Base-by-base conservation (phyloP, 1,284 basidiomycete species). In the Apiotrichum sp. region DNA sequence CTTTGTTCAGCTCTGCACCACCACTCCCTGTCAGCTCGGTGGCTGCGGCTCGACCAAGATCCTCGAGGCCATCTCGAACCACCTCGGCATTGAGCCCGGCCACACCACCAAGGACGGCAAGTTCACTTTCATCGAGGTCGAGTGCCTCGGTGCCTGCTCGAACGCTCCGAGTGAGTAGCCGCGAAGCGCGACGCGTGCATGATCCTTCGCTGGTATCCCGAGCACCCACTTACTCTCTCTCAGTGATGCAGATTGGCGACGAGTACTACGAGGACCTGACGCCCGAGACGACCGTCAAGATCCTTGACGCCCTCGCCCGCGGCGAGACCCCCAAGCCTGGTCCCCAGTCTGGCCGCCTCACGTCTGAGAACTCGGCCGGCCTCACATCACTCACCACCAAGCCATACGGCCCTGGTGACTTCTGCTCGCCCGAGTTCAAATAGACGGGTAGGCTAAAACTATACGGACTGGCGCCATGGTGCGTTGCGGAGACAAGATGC, bases 191-290 rank as follows among this genome's bases (percentile, higher is more conserved):
- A 22, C 22, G 22, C 22, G 22, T 22, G 22, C 22, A 32, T 58
- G 54, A 46, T 56, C 56, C 14, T 7, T 8, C 48, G 75, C 73
- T 98, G 95, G 81, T 98, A 22, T 22, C 22, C 22, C 22, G 22
- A 22, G 22, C 22, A 22, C 22, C 22, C 22, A 22, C 22, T 22
- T 22, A 22, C 61, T 57, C 44, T 56, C 56, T n/a, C 8, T 8
- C 49, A 77, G 74, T 98, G 95, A 81, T 98, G 76, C 93, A 88
- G 65, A 83, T 98, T 72, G 88, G 88, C 52, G 96, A 98, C 71
- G 92, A 97, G 74, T 99, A 89, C 80, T 98, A 93, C 76, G 95
- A 99, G 85, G 95, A 99, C 73, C 81, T 99, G 54, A 98, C 93
- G n/a, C 84, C 89, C 2, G 84, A 87, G 68, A 86, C 89, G 9